phyloP scores from a whole-genome alignment of 116 monocot species.

The Iris pallida region DNA sequence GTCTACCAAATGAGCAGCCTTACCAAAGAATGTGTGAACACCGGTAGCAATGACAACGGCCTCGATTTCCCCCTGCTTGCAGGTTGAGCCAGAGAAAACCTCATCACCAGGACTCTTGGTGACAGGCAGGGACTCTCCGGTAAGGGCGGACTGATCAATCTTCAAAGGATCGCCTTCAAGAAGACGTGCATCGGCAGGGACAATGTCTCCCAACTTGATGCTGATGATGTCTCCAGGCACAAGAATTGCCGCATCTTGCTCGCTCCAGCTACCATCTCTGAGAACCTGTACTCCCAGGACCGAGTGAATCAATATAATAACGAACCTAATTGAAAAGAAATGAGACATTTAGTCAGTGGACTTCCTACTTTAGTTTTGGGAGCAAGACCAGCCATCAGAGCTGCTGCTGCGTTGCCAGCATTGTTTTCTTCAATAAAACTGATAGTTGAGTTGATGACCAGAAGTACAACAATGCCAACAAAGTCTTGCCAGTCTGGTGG shows the following conservation, averaged over 20 bases:
- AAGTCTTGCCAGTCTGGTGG: conserved; percentile 80
- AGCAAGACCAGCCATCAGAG: conserved; percentile 66
- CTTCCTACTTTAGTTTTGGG: conserved; percentile 58
- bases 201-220: conserved; percentile 68
- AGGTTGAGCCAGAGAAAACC: conserved; percentile 73
- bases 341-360: not conserved
- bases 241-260: conserved; percentile 59
- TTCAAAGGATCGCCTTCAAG: conserved; percentile 70
- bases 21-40: conserved; percentile 81
- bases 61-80: conserved; percentile 80
- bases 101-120: conserved; percentile 55
- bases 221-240: conserved; percentile 76
- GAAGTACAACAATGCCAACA: conserved; percentile 60
- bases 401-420: conserved; percentile 73
- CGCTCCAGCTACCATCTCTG: conserved; percentile 58
- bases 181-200: conserved; percentile 73
- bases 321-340: not conserved
- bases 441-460: conserved; percentile 78
- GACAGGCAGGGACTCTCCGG: conserved; percentile 75
- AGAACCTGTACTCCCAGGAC: conserved; percentile 35
- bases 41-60: conserved; percentile 74
- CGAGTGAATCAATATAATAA: not conserved
- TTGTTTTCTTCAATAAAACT: conserved; percentile 75
- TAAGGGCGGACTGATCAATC: conserved; percentile 75
- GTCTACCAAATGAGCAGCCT: conserved; percentile 72